A percentile compares a stretch with the other conserved stretches of the same genome.
Evolutionary conservation across 1,284 basidiomycete genomes (phyloP).

Genomic region (Moesziomyces globuligerus): DNA sequence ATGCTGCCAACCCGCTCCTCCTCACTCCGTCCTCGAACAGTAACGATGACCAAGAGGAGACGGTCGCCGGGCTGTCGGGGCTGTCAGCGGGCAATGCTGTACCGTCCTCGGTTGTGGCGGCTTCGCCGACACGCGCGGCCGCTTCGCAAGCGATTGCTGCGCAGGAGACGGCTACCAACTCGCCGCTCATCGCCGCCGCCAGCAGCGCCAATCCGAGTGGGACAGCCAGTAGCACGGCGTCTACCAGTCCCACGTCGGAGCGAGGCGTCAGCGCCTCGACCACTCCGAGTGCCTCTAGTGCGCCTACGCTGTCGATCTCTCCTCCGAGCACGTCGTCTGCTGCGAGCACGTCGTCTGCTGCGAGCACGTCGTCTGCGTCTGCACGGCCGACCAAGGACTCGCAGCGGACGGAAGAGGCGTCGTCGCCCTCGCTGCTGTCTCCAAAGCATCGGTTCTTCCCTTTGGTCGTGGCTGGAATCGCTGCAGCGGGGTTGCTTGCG

Average conservation of each 20-base stretch:
- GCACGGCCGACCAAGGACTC: background rate
- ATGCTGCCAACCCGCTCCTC: background rate
- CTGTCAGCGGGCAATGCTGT: conserved; percentile 8
- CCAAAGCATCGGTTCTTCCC: conserved; percentile 51
- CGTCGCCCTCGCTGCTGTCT: conserved; percentile 7
- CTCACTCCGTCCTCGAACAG: no score
- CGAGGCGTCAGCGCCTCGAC: no score
- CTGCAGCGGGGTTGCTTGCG: conserved; percentile 20
- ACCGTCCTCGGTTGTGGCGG: conserved; percentile 9
- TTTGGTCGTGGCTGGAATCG: conserved; percentile 36
- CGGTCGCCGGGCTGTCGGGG: background rate
- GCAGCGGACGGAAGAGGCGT: background rate
- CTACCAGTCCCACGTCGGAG: conserved; percentile 2
- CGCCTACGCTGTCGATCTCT: conserved; percentile 1
- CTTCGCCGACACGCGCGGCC: background rate
- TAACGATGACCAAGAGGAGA: background rate
- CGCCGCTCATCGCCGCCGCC: no score
- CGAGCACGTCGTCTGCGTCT: background rate
- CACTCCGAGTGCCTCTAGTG: conserved; percentile 4
- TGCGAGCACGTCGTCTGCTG: background rate
- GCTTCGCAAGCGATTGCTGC: no score
- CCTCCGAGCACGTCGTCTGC: conserved; percentile 4
- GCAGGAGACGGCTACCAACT: no score
- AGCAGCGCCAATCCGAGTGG: no score
- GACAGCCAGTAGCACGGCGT: no score